Evolutionary conservation across 108 stramenopile species (phyloP).

Genomic region (Skeletonema grethae): DNA sequence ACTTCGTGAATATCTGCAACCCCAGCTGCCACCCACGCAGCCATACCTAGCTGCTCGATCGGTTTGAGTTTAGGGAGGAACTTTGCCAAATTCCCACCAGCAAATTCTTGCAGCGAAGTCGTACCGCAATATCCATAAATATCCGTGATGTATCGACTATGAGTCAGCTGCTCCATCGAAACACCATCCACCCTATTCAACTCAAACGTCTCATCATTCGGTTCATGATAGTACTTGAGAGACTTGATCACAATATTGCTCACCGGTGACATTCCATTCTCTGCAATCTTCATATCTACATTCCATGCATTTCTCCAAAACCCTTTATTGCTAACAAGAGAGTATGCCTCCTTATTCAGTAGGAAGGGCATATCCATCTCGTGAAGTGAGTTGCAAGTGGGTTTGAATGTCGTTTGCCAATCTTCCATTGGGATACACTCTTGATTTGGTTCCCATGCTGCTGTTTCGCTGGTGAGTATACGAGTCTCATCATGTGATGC

Average conservation of each 20-base stretch:
- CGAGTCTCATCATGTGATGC: neutral
- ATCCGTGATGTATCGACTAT: constrained; percentile 67
- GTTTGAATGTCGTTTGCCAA: constrained; percentile 55
- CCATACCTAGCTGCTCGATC: constrained; percentile 65
- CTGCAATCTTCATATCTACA: constrained; percentile 28
- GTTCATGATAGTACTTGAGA: constrained; percentile 47
- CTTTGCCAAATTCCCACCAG: constrained; percentile 38
- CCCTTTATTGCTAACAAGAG: constrained; percentile 48
- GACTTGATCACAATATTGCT: constrained; percentile 40
- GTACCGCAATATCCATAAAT: constrained; percentile 77
- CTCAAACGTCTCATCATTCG: constrained; percentile 72
- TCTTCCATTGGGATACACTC: constrained; percentile 64
- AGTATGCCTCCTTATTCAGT: constrained; percentile 24
- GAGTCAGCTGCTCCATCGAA: constrained; percentile 76
- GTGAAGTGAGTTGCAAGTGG: constrained; percentile 53
- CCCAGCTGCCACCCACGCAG: constrained; percentile 64
- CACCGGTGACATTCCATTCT: constrained; percentile 5
- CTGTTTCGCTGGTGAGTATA: constrained; percentile 14
- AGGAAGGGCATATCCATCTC: constrained; percentile 28
- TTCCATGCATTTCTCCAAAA: constrained; percentile 61
- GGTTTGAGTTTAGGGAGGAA: constrained; percentile 31
- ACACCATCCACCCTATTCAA: constrained; percentile 83
- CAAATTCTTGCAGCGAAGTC: constrained; percentile 59
- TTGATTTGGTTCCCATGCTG: constrained; percentile 35
- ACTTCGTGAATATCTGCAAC: constrained; percentile 76